These are phyloP conservation scores for Torulaspora globosa DNA, from an alignment of 1,139 yeast genomes.

Conservation along the genomic window DNA sequence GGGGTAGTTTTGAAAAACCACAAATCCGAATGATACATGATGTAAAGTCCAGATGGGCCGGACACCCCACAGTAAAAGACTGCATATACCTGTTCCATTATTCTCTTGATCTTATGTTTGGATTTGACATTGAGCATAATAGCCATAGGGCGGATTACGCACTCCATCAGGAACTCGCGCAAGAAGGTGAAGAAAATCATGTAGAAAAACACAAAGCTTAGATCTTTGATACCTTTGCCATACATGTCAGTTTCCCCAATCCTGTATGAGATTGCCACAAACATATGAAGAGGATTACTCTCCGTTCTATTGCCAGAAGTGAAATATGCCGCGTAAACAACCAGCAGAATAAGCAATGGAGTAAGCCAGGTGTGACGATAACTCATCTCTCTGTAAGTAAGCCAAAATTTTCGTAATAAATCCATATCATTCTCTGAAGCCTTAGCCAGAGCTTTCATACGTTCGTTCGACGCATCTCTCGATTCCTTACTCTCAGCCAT, in stretches of 20 bases:
- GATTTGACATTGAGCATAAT: constrained; percentile 48
- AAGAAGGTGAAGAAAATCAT: constrained; percentile 84
- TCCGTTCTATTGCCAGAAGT: constrained; percentile 51
- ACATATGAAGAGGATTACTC: constrained; percentile 59
- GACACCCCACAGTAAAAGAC: constrained; percentile 73
- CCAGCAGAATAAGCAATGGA: constrained; percentile 51
- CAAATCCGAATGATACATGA: constrained; percentile 76
- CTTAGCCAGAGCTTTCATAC: constrained; percentile 24
- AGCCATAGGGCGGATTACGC: constrained; percentile 71
- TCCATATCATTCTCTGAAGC: constrained; percentile 23
- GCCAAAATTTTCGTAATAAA: constrained; percentile 44
- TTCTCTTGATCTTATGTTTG: constrained; percentile 64
- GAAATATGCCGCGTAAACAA: constrained; percentile 42
- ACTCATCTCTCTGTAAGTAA: constrained; percentile 56
- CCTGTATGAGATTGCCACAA: constrained; percentile 66
- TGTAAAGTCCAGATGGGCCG: constrained; percentile 85
- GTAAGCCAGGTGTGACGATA: constrained; percentile 77
- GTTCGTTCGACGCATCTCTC: constrained; percentile 22
- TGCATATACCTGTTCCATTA: constrained; percentile 90
- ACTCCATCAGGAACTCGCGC: constrained; percentile 88
- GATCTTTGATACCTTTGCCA: constrained; percentile 84
- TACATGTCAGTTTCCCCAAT: constrained; percentile 47
- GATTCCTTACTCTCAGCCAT: constrained; percentile 26
- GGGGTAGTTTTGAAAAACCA: constrained; percentile 87
- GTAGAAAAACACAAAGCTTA: constrained; percentile 72